These are phyloP conservation scores for Spathaspora sp. DNA, from an alignment of 805 yeast genomes.

Conservation along the genomic window DNA sequence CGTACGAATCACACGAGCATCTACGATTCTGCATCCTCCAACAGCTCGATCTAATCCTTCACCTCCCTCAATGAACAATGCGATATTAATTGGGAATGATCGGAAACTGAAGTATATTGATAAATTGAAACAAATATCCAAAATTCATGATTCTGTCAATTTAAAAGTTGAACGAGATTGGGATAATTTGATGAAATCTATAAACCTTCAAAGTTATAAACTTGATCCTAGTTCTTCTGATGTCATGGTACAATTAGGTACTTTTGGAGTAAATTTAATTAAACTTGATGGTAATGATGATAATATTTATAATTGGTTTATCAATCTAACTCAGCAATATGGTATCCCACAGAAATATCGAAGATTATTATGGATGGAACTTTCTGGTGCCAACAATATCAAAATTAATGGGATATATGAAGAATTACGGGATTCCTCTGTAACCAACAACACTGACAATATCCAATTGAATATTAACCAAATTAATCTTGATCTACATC, in stretches of 20 bases:
- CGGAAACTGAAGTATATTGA: slow-evolving; percentile 10
- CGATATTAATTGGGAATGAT: not conserved
- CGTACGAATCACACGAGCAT: not conserved
- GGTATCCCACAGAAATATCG: slow-evolving; percentile 51
- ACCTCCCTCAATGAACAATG: too few relatives aligned
- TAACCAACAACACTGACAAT: not conserved
- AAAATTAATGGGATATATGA: slow-evolving; percentile 47
- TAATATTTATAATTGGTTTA: slow-evolving; percentile 13
- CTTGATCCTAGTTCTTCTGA: not conserved
- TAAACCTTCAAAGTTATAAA: not conserved
- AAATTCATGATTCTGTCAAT: slow-evolving; percentile 42
- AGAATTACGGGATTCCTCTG: slow-evolving; percentile 15
- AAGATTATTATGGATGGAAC: slow-evolving; percentile 48
- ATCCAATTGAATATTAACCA: slow-evolving; percentile 33
- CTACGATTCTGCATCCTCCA: not conserved
- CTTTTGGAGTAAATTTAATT: slow-evolving; percentile 34
- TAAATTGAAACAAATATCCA: slow-evolving; percentile 35
- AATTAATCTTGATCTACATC: slow-evolving; percentile 48
- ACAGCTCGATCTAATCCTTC: not conserved
- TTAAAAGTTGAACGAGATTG: slow-evolving; percentile 37
- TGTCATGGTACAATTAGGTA: slow-evolving; percentile 27
- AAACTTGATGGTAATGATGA: slow-evolving; percentile 14
- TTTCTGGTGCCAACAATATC: slow-evolving; percentile 46
- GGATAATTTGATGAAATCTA: slow-evolving; percentile 41
- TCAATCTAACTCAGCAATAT: slow-evolving; percentile 28